These are phyloP conservation scores for Tuctoria greenei DNA, from an alignment of 176 grass and related monocot genomes.

Conservation along the genomic window DNA sequence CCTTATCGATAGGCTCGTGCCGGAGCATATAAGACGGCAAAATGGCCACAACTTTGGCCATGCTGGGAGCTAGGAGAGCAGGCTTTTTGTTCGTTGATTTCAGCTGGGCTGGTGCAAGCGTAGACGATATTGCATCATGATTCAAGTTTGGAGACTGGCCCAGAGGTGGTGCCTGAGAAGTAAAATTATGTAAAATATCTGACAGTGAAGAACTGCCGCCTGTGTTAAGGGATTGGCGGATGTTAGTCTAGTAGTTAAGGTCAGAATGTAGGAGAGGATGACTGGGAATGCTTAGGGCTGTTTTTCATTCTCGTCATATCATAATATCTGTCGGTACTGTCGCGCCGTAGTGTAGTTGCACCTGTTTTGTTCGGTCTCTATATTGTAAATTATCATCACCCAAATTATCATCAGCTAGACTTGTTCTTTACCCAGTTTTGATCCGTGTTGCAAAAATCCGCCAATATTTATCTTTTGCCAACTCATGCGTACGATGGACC, in stretches of 20 bases:
- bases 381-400: constrained; percentile 48
- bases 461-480: neutral
- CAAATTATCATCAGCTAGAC: too few relatives aligned
- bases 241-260: constrained; percentile 37
- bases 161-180: constrained; percentile 23
- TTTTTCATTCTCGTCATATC: constrained; percentile 34
- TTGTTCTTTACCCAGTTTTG: neutral
- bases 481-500: neutral
- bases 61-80: constrained; percentile 42
- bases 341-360: constrained; percentile 40
- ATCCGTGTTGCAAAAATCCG: neutral
- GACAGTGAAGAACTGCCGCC: constrained; percentile 25
- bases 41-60: constrained; percentile 59
- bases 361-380: constrained; percentile 45
- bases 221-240: constrained; percentile 27
- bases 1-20: constrained; percentile 67
- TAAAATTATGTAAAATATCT: constrained; percentile 62
- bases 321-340: constrained; percentile 31
- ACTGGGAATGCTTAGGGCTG: constrained; percentile 43
- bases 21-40: constrained; percentile 81
- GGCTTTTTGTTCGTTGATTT: constrained; percentile 36
- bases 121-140: constrained; percentile 3
- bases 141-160: constrained; percentile 7
- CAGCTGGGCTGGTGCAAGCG: constrained; percentile 5
- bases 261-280: constrained; percentile 41